Conservation (phyloP, 2,329 filamentous ascomycete species). For the Bretziella fagacearum region DNA sequence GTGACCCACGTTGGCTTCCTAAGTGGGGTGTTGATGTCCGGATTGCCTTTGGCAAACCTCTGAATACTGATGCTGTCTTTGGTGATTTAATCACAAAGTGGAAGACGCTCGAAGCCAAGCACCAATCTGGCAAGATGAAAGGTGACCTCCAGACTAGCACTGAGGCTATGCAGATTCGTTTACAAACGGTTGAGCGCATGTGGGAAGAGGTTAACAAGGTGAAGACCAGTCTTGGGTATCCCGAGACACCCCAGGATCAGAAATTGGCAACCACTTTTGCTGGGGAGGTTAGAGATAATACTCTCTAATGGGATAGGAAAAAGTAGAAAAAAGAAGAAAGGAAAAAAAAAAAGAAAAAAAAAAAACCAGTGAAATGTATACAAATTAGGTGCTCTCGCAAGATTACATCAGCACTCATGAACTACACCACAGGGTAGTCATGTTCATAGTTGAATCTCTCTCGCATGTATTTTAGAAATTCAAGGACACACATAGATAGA, state of each 20-base stretch:
- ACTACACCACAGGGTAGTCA: too few relatives aligned
- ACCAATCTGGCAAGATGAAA: slow-evolving; percentile 21
- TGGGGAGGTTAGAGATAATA: slow-evolving; percentile 22
- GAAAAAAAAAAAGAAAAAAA: too few relatives aligned
- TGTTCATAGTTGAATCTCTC: too few relatives aligned
- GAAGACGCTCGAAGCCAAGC: slow-evolving; percentile 30
- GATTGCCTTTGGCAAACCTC: slow-evolving; percentile 61
- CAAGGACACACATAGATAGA: too few relatives aligned
- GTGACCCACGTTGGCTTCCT: slow-evolving; percentile 71
- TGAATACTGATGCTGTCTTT: slow-evolving; percentile 59
- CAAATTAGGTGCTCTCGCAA: too few relatives aligned
- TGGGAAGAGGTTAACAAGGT: slow-evolving; percentile 68
- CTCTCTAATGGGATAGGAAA: slow-evolving; percentile 9
- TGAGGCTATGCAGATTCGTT: slow-evolving; percentile 56
- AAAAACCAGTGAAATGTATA: too few relatives aligned
- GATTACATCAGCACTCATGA: too few relatives aligned
- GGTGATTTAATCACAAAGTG: slow-evolving; percentile 60
- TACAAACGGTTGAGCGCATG: slow-evolving; percentile 64
- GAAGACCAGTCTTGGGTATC: slow-evolving; percentile 50
- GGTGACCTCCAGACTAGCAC: slow-evolving; percentile 48
- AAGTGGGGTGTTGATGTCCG: slow-evolving; percentile 52
- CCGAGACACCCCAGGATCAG: slow-evolving; percentile 64
- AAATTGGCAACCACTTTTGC: slow-evolving; percentile 70
- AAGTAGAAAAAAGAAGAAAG: too few relatives aligned
- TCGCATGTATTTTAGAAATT: too few relatives aligned